phyloP scores from a whole-genome alignment of 768 basidiomycete species.

The Holtermannia corniformis region DNA sequence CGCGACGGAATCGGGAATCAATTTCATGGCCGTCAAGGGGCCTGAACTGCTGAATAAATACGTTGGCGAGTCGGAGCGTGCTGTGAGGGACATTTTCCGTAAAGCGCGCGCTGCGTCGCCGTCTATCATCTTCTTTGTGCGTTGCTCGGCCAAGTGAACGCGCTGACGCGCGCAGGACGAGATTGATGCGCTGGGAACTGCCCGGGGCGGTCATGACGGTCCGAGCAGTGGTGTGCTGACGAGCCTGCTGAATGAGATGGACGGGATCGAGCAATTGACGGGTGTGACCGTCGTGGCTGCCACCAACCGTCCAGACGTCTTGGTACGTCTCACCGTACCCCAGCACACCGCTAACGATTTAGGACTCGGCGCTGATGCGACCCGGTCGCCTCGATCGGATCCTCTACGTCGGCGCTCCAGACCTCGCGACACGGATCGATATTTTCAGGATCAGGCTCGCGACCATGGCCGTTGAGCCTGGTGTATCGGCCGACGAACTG shows the following conservation, averaged over 20 bases:
- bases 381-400: slow-evolving; percentile 91
- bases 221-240: slow-evolving; percentile 76
- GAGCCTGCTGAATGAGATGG: slow-evolving; percentile 93
- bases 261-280: slow-evolving; percentile 86
- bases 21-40: slow-evolving; percentile 94
- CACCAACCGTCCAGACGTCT: slow-evolving; percentile 88
- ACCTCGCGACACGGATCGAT: slow-evolving; percentile 65
- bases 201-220: slow-evolving; percentile 53
- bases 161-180: slow-evolving; percentile 61
- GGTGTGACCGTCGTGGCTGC: slow-evolving; percentile 95
- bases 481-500: slow-evolving; percentile 57
- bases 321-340: slow-evolving; percentile 48
- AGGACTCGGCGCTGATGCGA: slow-evolving; percentile 93
- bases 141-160: too few relatives aligned
- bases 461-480: slow-evolving; percentile 70
- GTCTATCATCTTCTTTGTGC: slow-evolving; percentile 90
- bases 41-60: slow-evolving; percentile 97
- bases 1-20: slow-evolving; percentile 86
- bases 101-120: slow-evolving; percentile 91
- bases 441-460: slow-evolving; percentile 69
- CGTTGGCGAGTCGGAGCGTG: slow-evolving; percentile 92
- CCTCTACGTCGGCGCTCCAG: slow-evolving; percentile 87
- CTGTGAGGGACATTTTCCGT: slow-evolving; percentile 86
- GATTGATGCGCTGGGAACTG: slow-evolving; percentile 83
- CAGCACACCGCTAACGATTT: background rate